These are phyloP conservation scores for Fraxinus ornus DNA, from an alignment of 305 asterid species.

Conservation along the genomic window DNA sequence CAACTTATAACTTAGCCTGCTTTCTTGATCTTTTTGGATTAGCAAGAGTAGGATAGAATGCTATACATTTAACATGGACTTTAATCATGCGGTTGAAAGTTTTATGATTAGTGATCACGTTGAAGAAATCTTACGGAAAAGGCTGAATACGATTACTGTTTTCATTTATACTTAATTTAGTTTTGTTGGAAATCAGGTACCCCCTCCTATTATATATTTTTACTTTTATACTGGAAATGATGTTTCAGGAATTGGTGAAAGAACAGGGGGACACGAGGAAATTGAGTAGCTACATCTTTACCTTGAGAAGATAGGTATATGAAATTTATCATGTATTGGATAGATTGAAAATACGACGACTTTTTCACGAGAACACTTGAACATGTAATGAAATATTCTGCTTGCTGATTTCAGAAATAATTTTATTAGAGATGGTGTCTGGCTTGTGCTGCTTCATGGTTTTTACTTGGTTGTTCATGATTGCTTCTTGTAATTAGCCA, in stretches of 20 bases:
- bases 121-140: not conserved
- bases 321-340: slow-evolving; percentile 5
- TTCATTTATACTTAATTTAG: not conserved
- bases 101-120: not conserved
- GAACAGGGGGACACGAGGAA: slow-evolving; percentile 14
- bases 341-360: not conserved
- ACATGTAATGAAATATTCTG: slow-evolving; percentile 8
- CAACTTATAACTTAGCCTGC: slow-evolving; percentile 6
- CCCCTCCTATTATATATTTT: slow-evolving; percentile 11
- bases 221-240: not conserved
- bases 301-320: slow-evolving; percentile 11
- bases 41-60: not conserved
- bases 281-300: slow-evolving; percentile 1
- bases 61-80: not conserved
- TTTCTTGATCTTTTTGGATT: slow-evolving; percentile 7
- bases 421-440: not conserved
- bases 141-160: not conserved
- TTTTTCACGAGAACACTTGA: not conserved
- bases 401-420: not conserved
- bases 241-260: slow-evolving; percentile 30
- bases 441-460: not conserved
- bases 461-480: not conserved
- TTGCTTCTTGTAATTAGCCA: not conserved
- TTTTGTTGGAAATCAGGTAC: not conserved
- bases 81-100: not conserved